A percentile compares a stretch with the other conserved stretches of the same genome.
These are phyloP conservation scores for Paspalum vaginatum DNA, from an alignment of 176 grass and related monocot genomes.

Conservation along the genomic window DNA sequence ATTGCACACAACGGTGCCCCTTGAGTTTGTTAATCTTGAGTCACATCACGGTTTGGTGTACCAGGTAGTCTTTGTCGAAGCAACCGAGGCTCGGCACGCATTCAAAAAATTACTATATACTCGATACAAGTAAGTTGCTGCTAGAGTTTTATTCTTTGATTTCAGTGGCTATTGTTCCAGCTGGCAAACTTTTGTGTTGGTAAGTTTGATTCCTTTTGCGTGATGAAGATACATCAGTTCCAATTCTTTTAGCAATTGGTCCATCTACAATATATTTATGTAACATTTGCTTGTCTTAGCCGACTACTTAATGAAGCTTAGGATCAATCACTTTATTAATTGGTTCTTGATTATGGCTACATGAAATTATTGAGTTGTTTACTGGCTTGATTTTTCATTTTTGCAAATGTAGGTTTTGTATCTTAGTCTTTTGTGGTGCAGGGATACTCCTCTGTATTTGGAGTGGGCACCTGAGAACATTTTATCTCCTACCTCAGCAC, in stretches of 20 bases:
- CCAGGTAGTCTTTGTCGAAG: slow-evolving; percentile 91
- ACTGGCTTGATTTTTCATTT: slow-evolving; percentile 21
- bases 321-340: not conserved
- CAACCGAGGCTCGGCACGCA: slow-evolving; percentile 70
- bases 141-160: slow-evolving; percentile 14
- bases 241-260: not conserved
- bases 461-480: slow-evolving; percentile 92
- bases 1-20: not conserved
- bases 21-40: slow-evolving; percentile 22
- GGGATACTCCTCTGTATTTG: slow-evolving; percentile 94
- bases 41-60: slow-evolving; percentile 34
- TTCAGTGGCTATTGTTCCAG: not conserved
- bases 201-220: not conserved
- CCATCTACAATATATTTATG: not conserved
- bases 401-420: not conserved
- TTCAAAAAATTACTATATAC: slow-evolving; percentile 91
- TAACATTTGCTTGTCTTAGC: not conserved
- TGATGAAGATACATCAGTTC: not conserved
- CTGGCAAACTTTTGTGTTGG: not conserved
- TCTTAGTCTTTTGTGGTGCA: slow-evolving; percentile 39
- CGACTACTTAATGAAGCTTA: not conserved
- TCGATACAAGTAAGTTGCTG: slow-evolving; percentile 87
- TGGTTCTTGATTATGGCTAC: not conserved
- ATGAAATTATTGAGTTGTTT: slow-evolving; percentile 4
- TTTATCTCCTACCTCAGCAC: slow-evolving; percentile 63